A percentile compares a stretch with the other conserved stretches of the same genome.
Conservation (phyloP, 805 yeast species). For the Kluyveromyces lactis region DNA sequence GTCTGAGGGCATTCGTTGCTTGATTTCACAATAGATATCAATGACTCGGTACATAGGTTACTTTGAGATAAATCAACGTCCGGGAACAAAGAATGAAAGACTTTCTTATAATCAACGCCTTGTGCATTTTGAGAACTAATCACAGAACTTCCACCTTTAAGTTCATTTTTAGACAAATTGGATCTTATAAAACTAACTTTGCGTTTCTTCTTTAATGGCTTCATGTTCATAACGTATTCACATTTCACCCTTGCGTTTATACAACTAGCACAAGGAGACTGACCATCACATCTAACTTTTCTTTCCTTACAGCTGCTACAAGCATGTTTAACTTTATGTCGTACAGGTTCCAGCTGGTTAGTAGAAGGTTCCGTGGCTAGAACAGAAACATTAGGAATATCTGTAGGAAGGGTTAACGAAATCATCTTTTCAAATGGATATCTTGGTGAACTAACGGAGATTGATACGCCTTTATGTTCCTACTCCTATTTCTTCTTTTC, state of each 20-base stretch:
- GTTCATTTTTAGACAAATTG: too few relatives aligned
- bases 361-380: conserved; percentile 19
- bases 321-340: conserved; percentile 64
- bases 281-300: conserved; percentile 75
- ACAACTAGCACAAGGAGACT: conserved; percentile 72
- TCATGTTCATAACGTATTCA: conserved; percentile 38
- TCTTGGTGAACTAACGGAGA: background rate
- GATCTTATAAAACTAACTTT: too few relatives aligned
- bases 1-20: too few relatives aligned
- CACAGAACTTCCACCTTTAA: too few relatives aligned
- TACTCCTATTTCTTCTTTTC: too few relatives aligned
- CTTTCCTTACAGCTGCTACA: conserved; percentile 70
- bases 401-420: background rate
- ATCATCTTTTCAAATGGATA: background rate
- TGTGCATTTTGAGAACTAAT: too few relatives aligned
- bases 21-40: too few relatives aligned
- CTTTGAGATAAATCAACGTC: background rate
- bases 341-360: conserved; percentile 31
- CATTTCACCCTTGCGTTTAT: conserved; percentile 71
- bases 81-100: conserved; percentile 3
- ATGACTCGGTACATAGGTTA: background rate
- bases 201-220: too few relatives aligned
- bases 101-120: conserved; percentile 1
- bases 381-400: conserved; percentile 18
- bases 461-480: too few relatives aligned